These are phyloP conservation scores for Trichoderma gamsii DNA, from an alignment of 495 filamentous ascomycete genomes.

Conservation along the genomic window DNA sequence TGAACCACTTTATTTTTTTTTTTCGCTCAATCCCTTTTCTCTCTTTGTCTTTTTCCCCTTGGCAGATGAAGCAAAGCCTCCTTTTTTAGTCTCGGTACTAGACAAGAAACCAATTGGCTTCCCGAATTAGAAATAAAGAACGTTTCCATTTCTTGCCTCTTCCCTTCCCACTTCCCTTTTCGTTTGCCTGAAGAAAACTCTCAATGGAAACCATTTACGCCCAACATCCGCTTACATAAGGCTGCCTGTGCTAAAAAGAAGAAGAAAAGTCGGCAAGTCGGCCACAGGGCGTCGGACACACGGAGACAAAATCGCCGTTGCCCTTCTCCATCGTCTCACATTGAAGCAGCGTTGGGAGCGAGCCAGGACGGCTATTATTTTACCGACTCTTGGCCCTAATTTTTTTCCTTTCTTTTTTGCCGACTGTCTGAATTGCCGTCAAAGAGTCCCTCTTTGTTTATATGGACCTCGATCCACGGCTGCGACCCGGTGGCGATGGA, in stretches of 20 bases:
- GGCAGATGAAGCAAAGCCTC: background rate
- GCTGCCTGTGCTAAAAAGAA: background rate
- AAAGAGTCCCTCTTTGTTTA: background rate
- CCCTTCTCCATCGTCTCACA: background rate
- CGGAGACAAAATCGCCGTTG: background rate
- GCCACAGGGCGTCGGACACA: background rate
- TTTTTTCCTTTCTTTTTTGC: background rate
- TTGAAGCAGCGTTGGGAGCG: background rate
- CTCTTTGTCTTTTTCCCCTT: background rate
- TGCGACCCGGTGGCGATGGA: background rate
- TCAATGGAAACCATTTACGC: background rate
- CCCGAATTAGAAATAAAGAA: background rate
- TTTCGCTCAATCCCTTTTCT: background rate
- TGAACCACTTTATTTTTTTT: background rate
- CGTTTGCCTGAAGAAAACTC: background rate
- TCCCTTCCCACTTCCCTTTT: background rate
- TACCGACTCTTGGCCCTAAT: background rate
- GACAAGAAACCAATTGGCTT: background rate
- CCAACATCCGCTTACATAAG: background rate
- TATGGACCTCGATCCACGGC: conserved; percentile 12
- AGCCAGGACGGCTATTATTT: background rate
- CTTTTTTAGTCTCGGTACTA: background rate
- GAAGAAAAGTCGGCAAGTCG: conserved; percentile 3
- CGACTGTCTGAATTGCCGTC: background rate
- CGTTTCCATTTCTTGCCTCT: background rate